Evolutionary conservation across 2,329 filamentous ascomycete species (phyloP).

Genomic region (Periconia sp.): DNA sequence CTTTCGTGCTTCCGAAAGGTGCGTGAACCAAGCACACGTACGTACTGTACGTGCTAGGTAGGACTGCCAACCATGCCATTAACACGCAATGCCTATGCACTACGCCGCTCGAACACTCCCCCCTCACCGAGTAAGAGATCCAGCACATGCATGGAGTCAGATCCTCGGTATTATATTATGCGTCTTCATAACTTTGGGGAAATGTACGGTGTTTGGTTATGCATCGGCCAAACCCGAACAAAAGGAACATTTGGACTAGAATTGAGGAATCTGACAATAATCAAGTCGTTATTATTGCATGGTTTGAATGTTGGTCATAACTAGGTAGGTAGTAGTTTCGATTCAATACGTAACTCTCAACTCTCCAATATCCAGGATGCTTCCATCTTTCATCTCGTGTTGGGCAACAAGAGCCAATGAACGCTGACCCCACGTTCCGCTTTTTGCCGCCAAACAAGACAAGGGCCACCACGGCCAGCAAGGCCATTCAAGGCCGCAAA

Average conservation of each 20-base stretch:
- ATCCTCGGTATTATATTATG: neutral
- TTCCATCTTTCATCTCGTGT: constrained; percentile 6
- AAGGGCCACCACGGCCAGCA: constrained; percentile 1
- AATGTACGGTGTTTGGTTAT: neutral
- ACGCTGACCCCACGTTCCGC: neutral
- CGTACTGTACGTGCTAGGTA: no score
- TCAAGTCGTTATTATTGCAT: neutral
- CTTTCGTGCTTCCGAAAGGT: neutral
- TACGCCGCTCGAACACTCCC: neutral
- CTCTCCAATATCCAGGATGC: no score
- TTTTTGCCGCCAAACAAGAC: constrained; percentile 5
- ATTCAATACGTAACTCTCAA: neutral
- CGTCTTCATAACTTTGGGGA: constrained; percentile 1
- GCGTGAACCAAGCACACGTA: no score
- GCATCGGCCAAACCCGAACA: neutral
- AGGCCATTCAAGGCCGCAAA: neutral
- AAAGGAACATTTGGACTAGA: no score
- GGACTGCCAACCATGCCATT: neutral
- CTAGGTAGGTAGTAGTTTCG: neutral
- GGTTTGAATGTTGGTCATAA: neutral
- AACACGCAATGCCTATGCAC: neutral
- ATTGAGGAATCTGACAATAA: neutral
- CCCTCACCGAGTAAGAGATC: no score
- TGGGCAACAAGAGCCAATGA: constrained; percentile 4
- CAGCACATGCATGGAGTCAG: neutral